Percentiles rank a stretch among this genome's conserved stretches.
These are phyloP conservation scores for Amanita molliuscula DNA, from an alignment of 768 basidiomycete genomes.

Conservation along the genomic window DNA sequence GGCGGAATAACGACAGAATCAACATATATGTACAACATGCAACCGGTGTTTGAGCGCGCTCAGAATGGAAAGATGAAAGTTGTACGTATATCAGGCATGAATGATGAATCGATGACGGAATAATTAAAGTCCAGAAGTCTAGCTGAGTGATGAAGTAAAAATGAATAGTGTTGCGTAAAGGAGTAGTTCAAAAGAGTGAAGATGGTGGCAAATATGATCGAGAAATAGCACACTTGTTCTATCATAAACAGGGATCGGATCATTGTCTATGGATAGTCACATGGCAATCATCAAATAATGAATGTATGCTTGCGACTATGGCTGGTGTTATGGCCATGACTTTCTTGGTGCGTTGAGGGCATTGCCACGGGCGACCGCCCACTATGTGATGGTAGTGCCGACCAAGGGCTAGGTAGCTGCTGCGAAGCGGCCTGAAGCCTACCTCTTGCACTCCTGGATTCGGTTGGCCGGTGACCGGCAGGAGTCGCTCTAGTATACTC, in stretches of 20 bases:
- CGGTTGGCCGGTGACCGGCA: constrained; percentile 8
- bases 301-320: background rate
- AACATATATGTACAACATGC: background rate
- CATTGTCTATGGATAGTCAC: background rate
- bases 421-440: constrained; percentile 17
- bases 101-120: background rate
- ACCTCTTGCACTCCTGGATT: constrained; percentile 10
- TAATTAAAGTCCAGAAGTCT: background rate
- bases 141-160: background rate
- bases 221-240: background rate
- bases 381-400: constrained; percentile 26
- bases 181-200: background rate
- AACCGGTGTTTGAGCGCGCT: background rate
- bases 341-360: constrained; percentile 10
- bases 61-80: background rate
- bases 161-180: background rate
- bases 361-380: constrained; percentile 19
- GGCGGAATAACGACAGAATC: background rate
- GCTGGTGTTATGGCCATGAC: background rate
- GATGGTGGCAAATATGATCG: background rate
- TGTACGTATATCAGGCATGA: background rate
- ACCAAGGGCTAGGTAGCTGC: constrained; percentile 29
- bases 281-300: background rate
- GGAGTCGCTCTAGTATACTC: background rate
- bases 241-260: background rate